These are phyloP conservation scores for Phyllosticta ampelicida DNA, from an alignment of 2,329 filamentous ascomycete species.

Conservation along the genomic window DNA sequence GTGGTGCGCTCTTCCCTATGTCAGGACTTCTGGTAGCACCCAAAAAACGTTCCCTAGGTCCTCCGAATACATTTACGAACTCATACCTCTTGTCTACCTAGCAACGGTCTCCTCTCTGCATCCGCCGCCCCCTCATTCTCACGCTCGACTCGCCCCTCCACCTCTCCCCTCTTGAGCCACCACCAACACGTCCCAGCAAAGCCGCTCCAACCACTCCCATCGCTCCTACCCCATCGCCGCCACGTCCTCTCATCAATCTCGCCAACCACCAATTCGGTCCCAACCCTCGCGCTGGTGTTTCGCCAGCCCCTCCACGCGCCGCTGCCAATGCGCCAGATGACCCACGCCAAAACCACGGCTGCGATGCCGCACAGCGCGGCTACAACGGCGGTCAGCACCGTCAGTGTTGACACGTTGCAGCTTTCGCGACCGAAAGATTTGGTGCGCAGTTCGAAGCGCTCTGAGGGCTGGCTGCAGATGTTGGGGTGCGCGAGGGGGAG, in stretches of 20 bases:
- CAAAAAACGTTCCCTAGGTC: too few relatives aligned
- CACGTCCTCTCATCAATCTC: background rate
- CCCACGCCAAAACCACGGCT: conserved; percentile 22
- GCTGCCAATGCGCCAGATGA: conserved; percentile 14
- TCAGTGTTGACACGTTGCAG: conserved; percentile 37
- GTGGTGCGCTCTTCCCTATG: too few relatives aligned
- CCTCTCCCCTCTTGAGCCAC: conserved; percentile 17
- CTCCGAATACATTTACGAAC: background rate
- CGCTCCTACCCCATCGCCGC: conserved; percentile 15
- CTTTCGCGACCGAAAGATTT: conserved; percentile 25
- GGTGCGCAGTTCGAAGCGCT: conserved; percentile 37
- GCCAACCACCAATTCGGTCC: background rate
- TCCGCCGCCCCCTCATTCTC: background rate
- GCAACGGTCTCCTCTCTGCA: conserved; percentile 17
- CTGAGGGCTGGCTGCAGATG: conserved; percentile 27
- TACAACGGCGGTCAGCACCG: conserved; percentile 32
- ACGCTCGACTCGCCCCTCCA: conserved; percentile 16
- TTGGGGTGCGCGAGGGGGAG: conserved; percentile 25
- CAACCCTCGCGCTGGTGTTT: conserved; percentile 18
- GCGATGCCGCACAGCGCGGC: conserved; percentile 33
- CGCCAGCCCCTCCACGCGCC: conserved; percentile 13
- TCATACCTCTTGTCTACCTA: background rate
- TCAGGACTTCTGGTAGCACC: too few relatives aligned
- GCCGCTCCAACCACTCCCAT: conserved; percentile 2
- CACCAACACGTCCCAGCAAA: background rate